phyloP scores from a whole-genome alignment of 2,329 filamentous ascomycete genomes.

The Aspergillus pseudoglaucus region DNA sequence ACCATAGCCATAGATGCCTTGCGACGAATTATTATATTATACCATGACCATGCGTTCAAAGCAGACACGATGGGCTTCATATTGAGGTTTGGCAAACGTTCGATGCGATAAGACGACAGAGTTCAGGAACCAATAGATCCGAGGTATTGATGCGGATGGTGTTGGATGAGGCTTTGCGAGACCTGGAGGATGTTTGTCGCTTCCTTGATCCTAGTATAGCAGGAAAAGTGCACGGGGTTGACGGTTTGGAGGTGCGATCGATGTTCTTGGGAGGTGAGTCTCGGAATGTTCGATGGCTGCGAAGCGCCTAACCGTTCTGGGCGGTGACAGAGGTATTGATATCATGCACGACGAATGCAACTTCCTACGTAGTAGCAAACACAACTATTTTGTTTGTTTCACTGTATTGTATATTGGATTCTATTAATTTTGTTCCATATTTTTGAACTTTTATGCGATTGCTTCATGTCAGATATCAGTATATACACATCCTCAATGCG shows the following conservation, averaged over 20 bases:
- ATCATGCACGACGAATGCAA: neutral
- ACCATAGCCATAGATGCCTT: neutral
- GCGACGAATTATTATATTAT: constrained; percentile 24
- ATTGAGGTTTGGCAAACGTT: constrained; percentile 30
- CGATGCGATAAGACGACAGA: neutral
- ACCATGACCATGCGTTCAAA: constrained; percentile 95
- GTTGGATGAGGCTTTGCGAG: neutral
- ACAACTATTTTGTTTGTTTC: neutral
- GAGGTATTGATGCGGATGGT: neutral
- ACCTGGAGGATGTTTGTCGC: neutral
- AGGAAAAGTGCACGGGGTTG: constrained; percentile 5
- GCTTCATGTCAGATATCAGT: too few relatives aligned
- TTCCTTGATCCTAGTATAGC: neutral
- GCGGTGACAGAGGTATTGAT: constrained; percentile 1
- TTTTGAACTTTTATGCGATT: neutral
- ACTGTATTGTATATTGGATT: neutral
- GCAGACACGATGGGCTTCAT: constrained; percentile 96
- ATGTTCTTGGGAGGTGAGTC: neutral
- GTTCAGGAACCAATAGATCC: neutral
- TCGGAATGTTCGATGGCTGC: constrained; percentile 1
- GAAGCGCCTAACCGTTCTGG: constrained; percentile 19
- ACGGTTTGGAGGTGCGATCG: constrained; percentile 5
- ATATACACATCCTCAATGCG: constrained; percentile 19
- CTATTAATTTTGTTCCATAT: neutral
- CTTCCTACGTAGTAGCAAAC: neutral